Evolutionary conservation across 495 filamentous ascomycete species (phyloP), one percentile per base, ranked within the genome.

Genomic region (Lasiosphaeriaceae sp.): DNA sequence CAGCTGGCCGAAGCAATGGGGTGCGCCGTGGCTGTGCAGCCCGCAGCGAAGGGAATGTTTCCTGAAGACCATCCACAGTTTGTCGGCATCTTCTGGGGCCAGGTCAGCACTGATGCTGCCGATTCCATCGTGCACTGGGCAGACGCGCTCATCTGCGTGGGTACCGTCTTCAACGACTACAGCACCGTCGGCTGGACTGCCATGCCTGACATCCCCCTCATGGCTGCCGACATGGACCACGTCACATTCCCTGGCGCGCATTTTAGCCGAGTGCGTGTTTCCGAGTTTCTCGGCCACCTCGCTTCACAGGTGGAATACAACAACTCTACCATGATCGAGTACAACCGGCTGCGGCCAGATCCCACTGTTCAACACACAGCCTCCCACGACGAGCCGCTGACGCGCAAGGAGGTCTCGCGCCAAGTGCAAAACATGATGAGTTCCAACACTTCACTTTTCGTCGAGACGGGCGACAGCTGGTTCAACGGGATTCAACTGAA

Each of bases 21-120:
- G 9, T 66, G 63, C 39, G 60, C 63, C 16, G 63, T 66, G 11
- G 63, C 60, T 11, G 52, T 66, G 19, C 63, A 66, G 37, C 63
- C 63, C 3, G 63, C 63, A n/a, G 63, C 63, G 3, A 66, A 66
- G 60, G 60, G 63, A 53, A 62, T 62, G 56, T 66, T 66, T 41
- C 63, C 63, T 0, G 63, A 66, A 44, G 47, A 55, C 50, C 60
- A 63, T 50, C 20, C 26, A 12, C 63, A 66, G 23, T 66, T 63
- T 41, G 60, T 59, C 44, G 63, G 63, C 26, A 66, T 60, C 34
- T 66, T 63, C 34, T 66, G 63, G 63, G 63, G 63, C 1, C 59
- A 62, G 37, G 54, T 66, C 51, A 63, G 63, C 57, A 60, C 63
- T 3, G 51, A 45, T 19, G 63, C 60, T n/a, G 63, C 63, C 9